These are phyloP conservation scores for Alternaria metachromatica DNA, from an alignment of 2,329 filamentous ascomycete genomes.

Conservation along the genomic window DNA sequence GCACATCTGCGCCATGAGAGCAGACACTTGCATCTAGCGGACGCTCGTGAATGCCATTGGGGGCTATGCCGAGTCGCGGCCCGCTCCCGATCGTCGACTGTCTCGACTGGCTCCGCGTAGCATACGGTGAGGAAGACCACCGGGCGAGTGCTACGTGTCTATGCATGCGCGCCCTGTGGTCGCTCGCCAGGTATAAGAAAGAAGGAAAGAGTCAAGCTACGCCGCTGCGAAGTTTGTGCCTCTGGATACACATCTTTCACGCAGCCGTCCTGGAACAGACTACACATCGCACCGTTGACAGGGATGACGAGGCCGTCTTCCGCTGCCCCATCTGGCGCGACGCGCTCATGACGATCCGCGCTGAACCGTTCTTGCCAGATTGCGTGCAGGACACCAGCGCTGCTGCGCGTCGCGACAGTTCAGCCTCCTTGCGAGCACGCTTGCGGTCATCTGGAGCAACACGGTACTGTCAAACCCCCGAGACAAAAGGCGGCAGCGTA, in stretches of 20 bases:
- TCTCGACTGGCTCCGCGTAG: conserved; percentile 9
- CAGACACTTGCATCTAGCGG: not conserved
- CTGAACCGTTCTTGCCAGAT: conserved; percentile 14
- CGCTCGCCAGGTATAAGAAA: conserved; percentile 7
- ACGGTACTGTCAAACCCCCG: conserved; percentile 1
- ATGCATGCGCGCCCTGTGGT: conserved; percentile 15
- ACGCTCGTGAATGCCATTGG: conserved; percentile 5
- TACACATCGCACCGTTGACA: conserved; percentile 17
- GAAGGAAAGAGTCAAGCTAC: not conserved
- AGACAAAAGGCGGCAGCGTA: conserved; percentile 3
- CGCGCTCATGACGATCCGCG: conserved; percentile 16
- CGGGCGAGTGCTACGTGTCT: conserved; percentile 19
- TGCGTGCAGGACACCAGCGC: conserved; percentile 1
- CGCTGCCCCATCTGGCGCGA: conserved; percentile 18
- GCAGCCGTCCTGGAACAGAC: conserved; percentile 8
- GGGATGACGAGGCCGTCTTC: conserved; percentile 18
- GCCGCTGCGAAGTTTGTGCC: conserved; percentile 9
- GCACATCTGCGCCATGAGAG: not conserved
- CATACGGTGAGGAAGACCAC: conserved; percentile 11
- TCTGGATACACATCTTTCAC: conserved; percentile 7
- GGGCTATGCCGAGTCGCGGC: conserved; percentile 15
- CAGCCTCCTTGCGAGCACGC: not conserved
- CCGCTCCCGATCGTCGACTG: conserved; percentile 12
- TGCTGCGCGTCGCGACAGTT: not conserved
- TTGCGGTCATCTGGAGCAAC: not conserved